Evolutionary conservation across 1,139 yeast species (phyloP).

Genomic region (Protomyces pachydermus): DNA sequence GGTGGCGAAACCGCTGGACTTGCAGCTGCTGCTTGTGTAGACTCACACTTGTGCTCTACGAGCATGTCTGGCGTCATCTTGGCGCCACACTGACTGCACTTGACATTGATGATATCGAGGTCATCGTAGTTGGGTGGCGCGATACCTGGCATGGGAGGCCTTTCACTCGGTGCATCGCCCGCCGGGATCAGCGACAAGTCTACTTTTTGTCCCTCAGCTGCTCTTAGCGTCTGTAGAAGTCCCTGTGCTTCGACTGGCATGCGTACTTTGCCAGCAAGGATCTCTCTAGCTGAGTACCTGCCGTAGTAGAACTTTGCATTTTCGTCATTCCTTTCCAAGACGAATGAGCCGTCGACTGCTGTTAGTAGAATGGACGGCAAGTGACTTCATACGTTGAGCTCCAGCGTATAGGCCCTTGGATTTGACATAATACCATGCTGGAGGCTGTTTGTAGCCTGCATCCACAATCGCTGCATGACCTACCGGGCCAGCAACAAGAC

Average conservation of each 20-base stretch:
- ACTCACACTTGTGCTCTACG: slow-evolving; percentile 3
- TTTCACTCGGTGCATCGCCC: slow-evolving; percentile 23
- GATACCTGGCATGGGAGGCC: neutral
- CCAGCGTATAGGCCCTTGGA: slow-evolving; percentile 26
- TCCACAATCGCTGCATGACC: slow-evolving; percentile 14
- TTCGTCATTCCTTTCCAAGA: slow-evolving; percentile 19
- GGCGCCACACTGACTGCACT: slow-evolving; percentile 14
- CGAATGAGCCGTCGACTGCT: slow-evolving; percentile 21
- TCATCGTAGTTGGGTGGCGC: slow-evolving; percentile 22
- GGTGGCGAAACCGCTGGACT: neutral
- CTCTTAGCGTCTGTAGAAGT: slow-evolving; percentile 11
- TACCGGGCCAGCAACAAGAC: slow-evolving; percentile 20
- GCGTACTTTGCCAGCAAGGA: slow-evolving; percentile 11
- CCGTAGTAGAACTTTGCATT: slow-evolving; percentile 19
- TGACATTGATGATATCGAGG: slow-evolving; percentile 22
- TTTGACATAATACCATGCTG: slow-evolving; percentile 23
- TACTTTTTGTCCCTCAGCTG: slow-evolving; percentile 11
- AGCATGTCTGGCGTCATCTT: slow-evolving; percentile 15
- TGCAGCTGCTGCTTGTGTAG: neutral
- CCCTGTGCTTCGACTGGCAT: slow-evolving; percentile 17
- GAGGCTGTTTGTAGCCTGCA: slow-evolving; percentile 17
- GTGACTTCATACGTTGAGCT: neutral
- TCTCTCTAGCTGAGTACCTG: slow-evolving; percentile 6
- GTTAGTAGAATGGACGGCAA: neutral
- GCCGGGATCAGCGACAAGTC: slow-evolving; percentile 15